Evolutionary conservation across 768 basidiomycete genomes (phyloP).

Genomic region (Rhizopogon vulgaris): DNA sequence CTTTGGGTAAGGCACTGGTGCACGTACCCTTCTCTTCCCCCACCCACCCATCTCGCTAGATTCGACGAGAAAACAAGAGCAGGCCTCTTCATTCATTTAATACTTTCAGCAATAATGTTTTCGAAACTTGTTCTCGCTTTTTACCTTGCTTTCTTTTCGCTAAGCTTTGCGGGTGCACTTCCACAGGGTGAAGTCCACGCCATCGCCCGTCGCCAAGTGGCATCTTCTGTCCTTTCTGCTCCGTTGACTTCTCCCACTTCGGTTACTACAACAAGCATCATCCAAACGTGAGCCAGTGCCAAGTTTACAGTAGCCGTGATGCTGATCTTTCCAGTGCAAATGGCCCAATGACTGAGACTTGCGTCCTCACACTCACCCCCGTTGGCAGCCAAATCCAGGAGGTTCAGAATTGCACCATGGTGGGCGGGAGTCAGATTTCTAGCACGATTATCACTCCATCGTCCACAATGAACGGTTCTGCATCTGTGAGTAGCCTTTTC

Average conservation of each 20-base stretch:
- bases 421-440: constrained; percentile 12
- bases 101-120: constrained; percentile 19
- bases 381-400: constrained; percentile 49
- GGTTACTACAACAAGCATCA: constrained; percentile 28
- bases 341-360: constrained; percentile 52
- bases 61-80: constrained; percentile 26
- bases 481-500: constrained; percentile 10
- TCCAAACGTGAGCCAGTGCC: constrained; percentile 34
- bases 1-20: constrained; percentile 26
- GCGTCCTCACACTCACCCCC: constrained; percentile 49
- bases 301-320: neutral
- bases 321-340: constrained; percentile 29
- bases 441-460: constrained; percentile 10
- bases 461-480: constrained; percentile 12
- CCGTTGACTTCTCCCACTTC: constrained; percentile 27
- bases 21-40: constrained; percentile 13
- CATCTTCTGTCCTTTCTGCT: constrained; percentile 13
- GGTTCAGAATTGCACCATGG: constrained; percentile 45
- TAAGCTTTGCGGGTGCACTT: constrained; percentile 20
- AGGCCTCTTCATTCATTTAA: constrained; percentile 28
- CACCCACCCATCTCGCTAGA: constrained; percentile 12
- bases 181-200: constrained; percentile 14
- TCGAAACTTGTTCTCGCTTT: constrained; percentile 13
- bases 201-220: constrained; percentile 14
- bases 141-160: constrained; percentile 18